Percentiles rank a stretch among this genome's conserved stretches.
Conservation (phyloP, 2,329 filamentous ascomycete species). For the Alternaria solani region DNA sequence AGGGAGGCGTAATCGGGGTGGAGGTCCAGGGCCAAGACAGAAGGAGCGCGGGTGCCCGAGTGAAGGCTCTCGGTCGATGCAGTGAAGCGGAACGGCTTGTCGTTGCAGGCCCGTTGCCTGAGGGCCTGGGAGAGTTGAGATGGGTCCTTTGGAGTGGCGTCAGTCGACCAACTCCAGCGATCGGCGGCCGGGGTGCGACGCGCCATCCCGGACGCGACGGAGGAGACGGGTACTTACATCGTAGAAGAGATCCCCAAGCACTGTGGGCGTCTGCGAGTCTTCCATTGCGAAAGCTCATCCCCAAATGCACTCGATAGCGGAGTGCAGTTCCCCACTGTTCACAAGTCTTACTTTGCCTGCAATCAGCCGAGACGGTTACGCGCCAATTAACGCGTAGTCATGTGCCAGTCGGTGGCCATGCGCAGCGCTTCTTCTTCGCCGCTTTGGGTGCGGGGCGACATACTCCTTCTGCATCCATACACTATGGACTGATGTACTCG, state of each 20-base stretch:
- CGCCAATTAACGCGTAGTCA: conserved; percentile 31
- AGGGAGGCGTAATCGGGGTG: conserved; percentile 13
- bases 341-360: conserved; percentile 4
- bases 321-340: conserved; percentile 26
- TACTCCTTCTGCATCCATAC: neutral
- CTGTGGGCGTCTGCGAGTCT: conserved; percentile 39
- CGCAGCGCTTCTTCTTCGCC: conserved; percentile 2
- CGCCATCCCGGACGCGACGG: conserved; percentile 18
- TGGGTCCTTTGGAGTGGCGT: conserved; percentile 42
- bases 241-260: conserved; percentile 41
- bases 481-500: neutral
- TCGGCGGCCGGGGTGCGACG: conserved; percentile 40
- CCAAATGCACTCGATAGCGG: conserved; percentile 11
- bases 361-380: conserved; percentile 21
- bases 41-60: conserved; percentile 18
- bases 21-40: conserved; percentile 16
- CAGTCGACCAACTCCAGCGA: conserved; percentile 27
- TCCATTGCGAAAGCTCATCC: conserved; percentile 35
- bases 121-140: conserved; percentile 49
- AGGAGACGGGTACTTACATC: conserved; percentile 44
- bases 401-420: conserved; percentile 15
- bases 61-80: conserved; percentile 31
- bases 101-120: conserved; percentile 43
- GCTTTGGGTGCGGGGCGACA: neutral
- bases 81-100: conserved; percentile 33